Conservation (phyloP, 768 basidiomycete species). For the Cantharellus cinnabarinus region DNA sequence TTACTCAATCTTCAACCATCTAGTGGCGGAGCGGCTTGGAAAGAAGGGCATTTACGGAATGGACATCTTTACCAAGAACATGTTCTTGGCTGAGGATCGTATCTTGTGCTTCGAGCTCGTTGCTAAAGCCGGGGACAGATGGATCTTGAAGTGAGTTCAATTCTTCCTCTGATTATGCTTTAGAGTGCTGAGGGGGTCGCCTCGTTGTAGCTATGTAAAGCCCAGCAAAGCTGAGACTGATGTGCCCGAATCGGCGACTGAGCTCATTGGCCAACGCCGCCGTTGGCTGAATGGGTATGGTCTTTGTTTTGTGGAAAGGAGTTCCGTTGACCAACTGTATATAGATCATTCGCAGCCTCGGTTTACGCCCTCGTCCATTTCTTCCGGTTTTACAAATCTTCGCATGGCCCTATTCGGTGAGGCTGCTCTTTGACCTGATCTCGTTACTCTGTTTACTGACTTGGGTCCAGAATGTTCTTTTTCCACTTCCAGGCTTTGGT, state of each 20-base stretch:
- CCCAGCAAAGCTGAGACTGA: constrained; percentile 92
- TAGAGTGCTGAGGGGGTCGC: neutral
- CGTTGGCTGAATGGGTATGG: constrained; percentile 66
- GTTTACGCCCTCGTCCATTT: constrained; percentile 89
- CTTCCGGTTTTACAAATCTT: constrained; percentile 68
- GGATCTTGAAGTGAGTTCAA: constrained; percentile 43
- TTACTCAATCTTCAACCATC: neutral
- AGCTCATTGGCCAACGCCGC: constrained; percentile 86
- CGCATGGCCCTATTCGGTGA: constrained; percentile 54
- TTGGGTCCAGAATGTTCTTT: constrained; percentile 62
- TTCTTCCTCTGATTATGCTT: neutral
- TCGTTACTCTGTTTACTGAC: neutral
- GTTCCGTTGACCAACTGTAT: neutral
- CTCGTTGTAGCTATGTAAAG: constrained; percentile 42
- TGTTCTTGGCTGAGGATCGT: constrained; percentile 67
- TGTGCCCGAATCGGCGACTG: constrained; percentile 81
- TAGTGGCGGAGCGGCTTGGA: constrained; percentile 78
- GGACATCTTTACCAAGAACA: constrained; percentile 94
- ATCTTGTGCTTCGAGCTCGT: constrained; percentile 95
- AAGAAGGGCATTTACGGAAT: constrained; percentile 88
- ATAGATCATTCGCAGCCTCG: constrained; percentile 72
- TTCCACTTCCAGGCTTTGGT: constrained; percentile 85
- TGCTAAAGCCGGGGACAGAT: constrained; percentile 67
- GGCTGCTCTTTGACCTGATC: neutral
- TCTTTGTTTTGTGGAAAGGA: neutral